phyloP scores from a whole-genome alignment of 768 basidiomycete species.

The Phanerochaete sordida region DNA sequence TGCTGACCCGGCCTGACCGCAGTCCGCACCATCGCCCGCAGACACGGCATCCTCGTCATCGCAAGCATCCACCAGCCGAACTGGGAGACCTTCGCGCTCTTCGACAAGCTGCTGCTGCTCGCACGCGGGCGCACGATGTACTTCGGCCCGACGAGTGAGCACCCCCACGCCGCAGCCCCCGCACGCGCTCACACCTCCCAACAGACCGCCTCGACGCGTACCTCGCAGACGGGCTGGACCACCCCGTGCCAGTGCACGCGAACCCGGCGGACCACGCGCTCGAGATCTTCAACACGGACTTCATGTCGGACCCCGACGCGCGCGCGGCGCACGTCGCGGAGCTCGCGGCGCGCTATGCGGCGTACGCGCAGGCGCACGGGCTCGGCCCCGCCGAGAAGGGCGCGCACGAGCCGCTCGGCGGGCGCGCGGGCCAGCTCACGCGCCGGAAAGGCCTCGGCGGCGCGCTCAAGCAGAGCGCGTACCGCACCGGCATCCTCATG shows the following conservation, averaged over 20 bases:
- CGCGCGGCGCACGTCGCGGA: constrained; percentile 5
- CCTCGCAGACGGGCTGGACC: constrained; percentile 20
- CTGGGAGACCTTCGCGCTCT: constrained; percentile 55
- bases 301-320: constrained; percentile 17
- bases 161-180: constrained; percentile 5
- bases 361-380: constrained; percentile 1
- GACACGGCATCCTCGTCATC: constrained; percentile 52
- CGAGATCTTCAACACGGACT: constrained; percentile 52
- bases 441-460: neutral
- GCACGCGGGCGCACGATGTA: constrained; percentile 47
- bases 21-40: constrained; percentile 39
- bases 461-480: constrained; percentile 26
- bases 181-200: constrained; percentile 27
- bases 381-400: neutral
- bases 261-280: constrained; percentile 62
- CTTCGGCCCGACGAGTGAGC: constrained; percentile 30
- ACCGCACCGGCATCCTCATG: constrained; percentile 44
- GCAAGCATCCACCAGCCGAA: constrained; percentile 69
- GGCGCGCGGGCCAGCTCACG: neutral
- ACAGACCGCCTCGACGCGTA: constrained; percentile 24
- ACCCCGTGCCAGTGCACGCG: constrained; percentile 31
- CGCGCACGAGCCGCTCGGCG: neutral
- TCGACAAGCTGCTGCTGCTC: constrained; percentile 57
- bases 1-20: constrained; percentile 22
- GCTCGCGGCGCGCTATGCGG: constrained; percentile 9